Percentiles rank a stretch among this genome's conserved stretches.
Conservation (phyloP, 1,139 yeast genomes). For the Yamadazyma dendronema region DNA sequence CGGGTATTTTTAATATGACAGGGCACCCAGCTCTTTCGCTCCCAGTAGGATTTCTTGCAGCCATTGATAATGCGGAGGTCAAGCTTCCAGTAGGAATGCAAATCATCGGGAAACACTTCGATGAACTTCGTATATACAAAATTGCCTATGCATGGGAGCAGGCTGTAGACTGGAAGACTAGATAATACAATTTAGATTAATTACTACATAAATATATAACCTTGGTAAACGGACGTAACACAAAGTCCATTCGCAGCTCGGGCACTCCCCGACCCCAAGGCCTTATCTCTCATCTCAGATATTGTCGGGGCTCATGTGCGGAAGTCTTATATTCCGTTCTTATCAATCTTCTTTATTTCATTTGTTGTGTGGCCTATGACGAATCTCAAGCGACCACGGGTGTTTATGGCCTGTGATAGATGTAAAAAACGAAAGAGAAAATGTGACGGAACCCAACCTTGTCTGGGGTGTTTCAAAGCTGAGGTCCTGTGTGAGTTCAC, state of each 20-base stretch:
- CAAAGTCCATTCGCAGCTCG: no score
- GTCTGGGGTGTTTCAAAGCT: conserved; percentile 8
- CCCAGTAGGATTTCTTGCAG: conserved; percentile 29
- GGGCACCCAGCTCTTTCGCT: conserved; percentile 35
- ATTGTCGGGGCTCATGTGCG: no score
- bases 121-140: conserved; percentile 12
- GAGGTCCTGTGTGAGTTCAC: conserved; percentile 5
- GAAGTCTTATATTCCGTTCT: no score
- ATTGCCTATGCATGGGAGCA: conserved; percentile 31
- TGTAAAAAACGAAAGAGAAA: conserved; percentile 14
- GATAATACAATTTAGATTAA: no score
- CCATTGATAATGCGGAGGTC: conserved; percentile 16
- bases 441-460: conserved; percentile 13
- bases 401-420: conserved; percentile 10
- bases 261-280: no score
- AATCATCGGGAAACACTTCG: conserved; percentile 16
- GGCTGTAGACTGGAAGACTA: conserved; percentile 23
- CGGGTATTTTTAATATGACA: conserved; percentile 32
- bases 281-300: no score
- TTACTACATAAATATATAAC: no score
- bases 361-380: no score
- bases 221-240: no score
- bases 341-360: not conserved
- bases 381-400: conserved; percentile 3
- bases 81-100: conserved; percentile 31